Conservation (phyloP, 1,139 yeast species). For the Meyerozyma athensensis region DNA sequence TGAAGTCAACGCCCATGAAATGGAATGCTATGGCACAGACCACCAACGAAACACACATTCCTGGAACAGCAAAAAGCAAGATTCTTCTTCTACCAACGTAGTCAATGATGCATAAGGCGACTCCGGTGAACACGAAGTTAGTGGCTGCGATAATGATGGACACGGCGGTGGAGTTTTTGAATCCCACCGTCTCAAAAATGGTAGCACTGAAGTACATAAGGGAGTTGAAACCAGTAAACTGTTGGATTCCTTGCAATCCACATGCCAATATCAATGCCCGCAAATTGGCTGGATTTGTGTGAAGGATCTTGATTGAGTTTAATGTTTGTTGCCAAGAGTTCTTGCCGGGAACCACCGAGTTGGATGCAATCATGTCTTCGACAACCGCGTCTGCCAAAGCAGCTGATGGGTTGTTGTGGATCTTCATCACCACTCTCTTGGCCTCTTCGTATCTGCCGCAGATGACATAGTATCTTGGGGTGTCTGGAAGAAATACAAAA, state of each 20-base stretch:
- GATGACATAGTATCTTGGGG: constrained; percentile 85
- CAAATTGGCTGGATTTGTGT: constrained; percentile 71
- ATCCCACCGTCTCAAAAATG: constrained; percentile 84
- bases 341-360: constrained; percentile 61
- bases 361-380: constrained; percentile 51
- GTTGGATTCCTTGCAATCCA: constrained; percentile 92
- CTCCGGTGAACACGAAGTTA: constrained; percentile 76
- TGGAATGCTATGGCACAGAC: constrained; percentile 88
- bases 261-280: constrained; percentile 87
- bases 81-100: constrained; percentile 80
- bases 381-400: constrained; percentile 55
- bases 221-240: constrained; percentile 92
- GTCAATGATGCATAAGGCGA: constrained; percentile 83
- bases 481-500: constrained; percentile 87
- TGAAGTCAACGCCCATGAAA: constrained; percentile 58
- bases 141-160: constrained; percentile 90
- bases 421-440: constrained; percentile 53
- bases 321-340: constrained; percentile 50
- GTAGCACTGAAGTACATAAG: constrained; percentile 92
- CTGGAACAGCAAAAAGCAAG: constrained; percentile 68
- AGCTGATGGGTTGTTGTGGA: constrained; percentile 53
- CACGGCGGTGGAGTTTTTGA: constrained; percentile 83
- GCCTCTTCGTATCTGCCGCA: constrained; percentile 65
- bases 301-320: constrained; percentile 66
- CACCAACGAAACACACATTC: constrained; percentile 72